A percentile compares a stretch with the other conserved stretches of the same genome.
These are phyloP conservation scores for Nyssa sinensis DNA, from an alignment of 148 eudicot species.

Conservation along the genomic window DNA sequence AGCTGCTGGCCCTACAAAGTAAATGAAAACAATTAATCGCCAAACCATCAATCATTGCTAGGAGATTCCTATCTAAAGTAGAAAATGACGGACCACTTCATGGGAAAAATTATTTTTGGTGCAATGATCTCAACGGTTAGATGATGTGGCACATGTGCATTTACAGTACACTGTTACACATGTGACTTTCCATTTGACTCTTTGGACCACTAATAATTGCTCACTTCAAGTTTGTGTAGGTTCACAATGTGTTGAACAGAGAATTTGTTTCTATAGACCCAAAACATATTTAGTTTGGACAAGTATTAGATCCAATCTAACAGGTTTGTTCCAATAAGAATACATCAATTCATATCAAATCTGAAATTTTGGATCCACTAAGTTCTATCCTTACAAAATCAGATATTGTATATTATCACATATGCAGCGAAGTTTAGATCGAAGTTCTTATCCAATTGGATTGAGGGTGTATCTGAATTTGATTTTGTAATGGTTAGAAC, in stretches of 20 bases:
- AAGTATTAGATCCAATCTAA: not conserved
- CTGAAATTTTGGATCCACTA: no score
- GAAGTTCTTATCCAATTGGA: no score
- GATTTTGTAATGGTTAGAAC: not conserved
- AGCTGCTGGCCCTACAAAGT: constrained; percentile 40
- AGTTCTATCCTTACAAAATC: no score
- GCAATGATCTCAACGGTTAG: no score
- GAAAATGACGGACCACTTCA: no score
- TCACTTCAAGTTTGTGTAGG: not conserved
- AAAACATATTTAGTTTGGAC: not conserved
- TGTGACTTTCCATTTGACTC: no score
- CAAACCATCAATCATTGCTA: not conserved
- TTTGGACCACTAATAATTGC: no score
- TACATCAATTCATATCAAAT: not conserved
- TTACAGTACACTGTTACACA: no score
- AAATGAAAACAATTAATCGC: not conserved
- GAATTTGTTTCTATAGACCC: not conserved
- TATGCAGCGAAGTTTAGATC: no score
- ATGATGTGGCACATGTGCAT: no score
- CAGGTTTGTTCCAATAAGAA: not conserved
- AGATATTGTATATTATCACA: no score
- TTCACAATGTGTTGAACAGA: not conserved
- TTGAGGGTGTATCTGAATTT: not conserved
- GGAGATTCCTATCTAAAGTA: not conserved
- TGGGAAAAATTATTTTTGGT: no score